phyloP scores from a whole-genome alignment of 495 filamentous ascomycete species.

The Aspergillus saccharolyticus region DNA sequence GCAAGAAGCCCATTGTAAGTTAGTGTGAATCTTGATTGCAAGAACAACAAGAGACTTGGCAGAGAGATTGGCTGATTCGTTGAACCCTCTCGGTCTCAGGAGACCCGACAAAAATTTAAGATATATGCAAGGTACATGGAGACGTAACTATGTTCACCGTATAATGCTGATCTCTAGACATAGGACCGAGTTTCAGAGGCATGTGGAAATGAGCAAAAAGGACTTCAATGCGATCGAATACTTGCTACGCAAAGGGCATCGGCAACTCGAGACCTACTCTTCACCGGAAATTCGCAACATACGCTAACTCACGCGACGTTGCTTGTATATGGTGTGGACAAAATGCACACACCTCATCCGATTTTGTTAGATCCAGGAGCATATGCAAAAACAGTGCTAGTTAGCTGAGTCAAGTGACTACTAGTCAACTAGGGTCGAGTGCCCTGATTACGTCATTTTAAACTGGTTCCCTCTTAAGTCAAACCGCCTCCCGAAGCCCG shows the following conservation, averaged over 20 bases:
- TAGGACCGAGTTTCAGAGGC: conserved; percentile 73
- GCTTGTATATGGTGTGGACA: background rate
- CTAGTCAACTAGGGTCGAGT: too few relatives aligned
- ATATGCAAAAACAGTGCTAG: background rate
- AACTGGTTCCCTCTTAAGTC: too few relatives aligned
- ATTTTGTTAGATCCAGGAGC: too few relatives aligned
- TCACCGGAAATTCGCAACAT: conserved; percentile 82
- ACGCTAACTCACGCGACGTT: conserved; percentile 14
- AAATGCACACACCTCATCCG: background rate
- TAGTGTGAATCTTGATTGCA: background rate
- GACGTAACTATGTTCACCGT: background rate
- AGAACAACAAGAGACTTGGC: background rate
- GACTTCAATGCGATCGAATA: conserved; percentile 89
- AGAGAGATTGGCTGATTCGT: background rate
- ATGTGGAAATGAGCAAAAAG: conserved; percentile 68
- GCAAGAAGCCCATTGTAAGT: conserved; percentile 74
- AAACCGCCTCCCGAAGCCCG: too few relatives aligned
- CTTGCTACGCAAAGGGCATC: conserved; percentile 74
- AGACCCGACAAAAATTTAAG: conserved; percentile 49
- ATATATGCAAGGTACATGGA: conserved; percentile 47
- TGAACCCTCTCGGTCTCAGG: conserved; percentile 28
- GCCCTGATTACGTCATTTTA: too few relatives aligned
- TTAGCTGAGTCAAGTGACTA: too few relatives aligned
- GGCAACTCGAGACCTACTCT: conserved; percentile 82
- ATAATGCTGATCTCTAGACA: background rate